phyloP scores from a whole-genome alignment of 2,329 filamentous ascomycete genomes.

The Microcera coccophila region DNA sequence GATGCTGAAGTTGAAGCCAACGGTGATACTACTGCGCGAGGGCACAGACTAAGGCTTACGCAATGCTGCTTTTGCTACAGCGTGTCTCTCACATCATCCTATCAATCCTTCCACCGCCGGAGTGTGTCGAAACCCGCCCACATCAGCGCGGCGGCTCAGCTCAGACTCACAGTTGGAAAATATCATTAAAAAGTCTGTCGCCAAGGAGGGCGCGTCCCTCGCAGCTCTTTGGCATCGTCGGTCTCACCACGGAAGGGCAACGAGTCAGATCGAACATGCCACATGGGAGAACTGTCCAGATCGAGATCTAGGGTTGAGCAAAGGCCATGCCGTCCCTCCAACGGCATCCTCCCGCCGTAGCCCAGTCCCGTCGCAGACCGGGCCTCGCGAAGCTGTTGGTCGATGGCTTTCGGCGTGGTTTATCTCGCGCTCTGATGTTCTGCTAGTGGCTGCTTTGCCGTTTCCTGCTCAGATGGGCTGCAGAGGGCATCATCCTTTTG shows the following conservation, averaged over 20 bases:
- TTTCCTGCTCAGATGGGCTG: constrained; percentile 5
- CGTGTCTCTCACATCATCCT: too few relatives aligned
- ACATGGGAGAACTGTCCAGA: constrained; percentile 19
- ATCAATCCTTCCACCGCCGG: too few relatives aligned
- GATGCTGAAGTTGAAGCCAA: too few relatives aligned
- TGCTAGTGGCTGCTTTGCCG: constrained; percentile 15
- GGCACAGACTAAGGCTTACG: too few relatives aligned
- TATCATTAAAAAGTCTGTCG: neutral
- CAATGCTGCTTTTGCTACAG: too few relatives aligned
- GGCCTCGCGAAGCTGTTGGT: constrained; percentile 13
- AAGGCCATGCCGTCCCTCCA: constrained; percentile 6
- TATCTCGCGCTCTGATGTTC: neutral
- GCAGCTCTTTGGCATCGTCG: constrained; percentile 16
- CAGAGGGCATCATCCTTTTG: neutral
- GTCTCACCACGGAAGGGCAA: constrained; percentile 18
- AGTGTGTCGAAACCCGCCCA: too few relatives aligned
- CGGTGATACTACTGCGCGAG: too few relatives aligned
- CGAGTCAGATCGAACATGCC: constrained; percentile 27
- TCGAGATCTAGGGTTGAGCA: constrained; percentile 21
- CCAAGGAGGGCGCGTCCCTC: too few relatives aligned
- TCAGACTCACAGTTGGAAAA: neutral
- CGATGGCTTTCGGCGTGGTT: neutral
- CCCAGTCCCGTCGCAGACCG: constrained; percentile 15
- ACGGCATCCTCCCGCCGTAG: constrained; percentile 15
- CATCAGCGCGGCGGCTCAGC: neutral